Conservation (phyloP, 305 asterid species). For the Andrographis paniculata region DNA sequence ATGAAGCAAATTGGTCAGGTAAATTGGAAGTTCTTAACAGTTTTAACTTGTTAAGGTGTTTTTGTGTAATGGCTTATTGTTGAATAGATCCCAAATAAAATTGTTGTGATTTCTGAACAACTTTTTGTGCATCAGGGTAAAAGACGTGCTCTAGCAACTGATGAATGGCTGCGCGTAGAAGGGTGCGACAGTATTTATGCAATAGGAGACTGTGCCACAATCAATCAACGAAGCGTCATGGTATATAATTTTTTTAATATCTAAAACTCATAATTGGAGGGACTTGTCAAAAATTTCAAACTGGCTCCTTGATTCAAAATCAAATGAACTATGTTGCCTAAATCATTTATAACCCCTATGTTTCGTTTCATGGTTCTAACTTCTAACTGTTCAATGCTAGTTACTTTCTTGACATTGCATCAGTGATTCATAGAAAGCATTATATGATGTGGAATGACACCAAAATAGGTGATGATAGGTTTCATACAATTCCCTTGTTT, state of each 20-base stretch:
- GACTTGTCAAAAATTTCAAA: background rate
- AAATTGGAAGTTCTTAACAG: slow-evolving; percentile 16
- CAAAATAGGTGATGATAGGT: background rate
- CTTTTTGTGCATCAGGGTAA: slow-evolving; percentile 34
- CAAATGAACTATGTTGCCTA: background rate
- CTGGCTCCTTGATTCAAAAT: background rate
- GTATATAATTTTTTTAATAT: slow-evolving; percentile 29
- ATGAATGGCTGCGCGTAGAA: slow-evolving; percentile 92
- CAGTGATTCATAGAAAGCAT: background rate
- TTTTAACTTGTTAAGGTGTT: slow-evolving; percentile 6
- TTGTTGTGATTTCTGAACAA: slow-evolving; percentile 10
- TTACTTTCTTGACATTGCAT: background rate
- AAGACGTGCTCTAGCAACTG: slow-evolving; percentile 87
- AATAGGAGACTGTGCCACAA: slow-evolving; percentile 89
- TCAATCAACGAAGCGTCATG: slow-evolving; percentile 87
- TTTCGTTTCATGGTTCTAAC: background rate
- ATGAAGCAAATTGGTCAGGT: slow-evolving; percentile 98
- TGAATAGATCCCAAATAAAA: slow-evolving; percentile 11
- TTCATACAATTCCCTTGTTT: too few relatives aligned
- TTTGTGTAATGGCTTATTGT: slow-evolving; percentile 4
- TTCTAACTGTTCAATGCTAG: background rate
- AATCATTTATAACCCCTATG: background rate
- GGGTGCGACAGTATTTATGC: slow-evolving; percentile 69
- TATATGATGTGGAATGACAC: background rate
- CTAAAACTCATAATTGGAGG: background rate